A percentile compares a stretch with the other conserved stretches of the same genome.
phyloP scores from a whole-genome alignment of 345 rosid genomes.

The Rubroshorea leprosula region DNA sequence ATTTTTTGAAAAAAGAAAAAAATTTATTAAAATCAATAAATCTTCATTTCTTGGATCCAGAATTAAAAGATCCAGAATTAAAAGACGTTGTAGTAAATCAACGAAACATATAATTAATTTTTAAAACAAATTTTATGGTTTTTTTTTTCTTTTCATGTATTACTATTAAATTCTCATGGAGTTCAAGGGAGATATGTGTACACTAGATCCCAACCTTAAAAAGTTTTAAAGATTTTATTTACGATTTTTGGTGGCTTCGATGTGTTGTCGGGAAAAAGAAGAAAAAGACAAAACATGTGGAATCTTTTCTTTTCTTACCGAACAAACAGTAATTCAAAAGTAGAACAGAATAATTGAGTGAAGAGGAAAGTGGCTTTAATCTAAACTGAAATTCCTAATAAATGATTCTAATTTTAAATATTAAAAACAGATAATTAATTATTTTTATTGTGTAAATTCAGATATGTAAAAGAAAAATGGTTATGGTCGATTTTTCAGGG shows the following conservation, averaged over 20 bases:
- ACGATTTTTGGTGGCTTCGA: not conserved
- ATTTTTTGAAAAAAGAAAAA: not conserved
- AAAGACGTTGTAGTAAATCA: not conserved
- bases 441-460: not conserved
- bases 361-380: too few species aligned
- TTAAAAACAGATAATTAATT: too few species aligned
- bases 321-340: constrained; percentile 11
- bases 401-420: too few species aligned
- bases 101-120: not conserved
- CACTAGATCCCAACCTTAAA: constrained; percentile 7
- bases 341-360: constrained; percentile 8
- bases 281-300: constrained; percentile 10
- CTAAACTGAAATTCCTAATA: too few species aligned
- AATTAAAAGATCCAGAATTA: not conserved
- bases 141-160: not conserved
- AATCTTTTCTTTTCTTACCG: constrained; percentile 13
- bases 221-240: not conserved
- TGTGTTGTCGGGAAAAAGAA: constrained; percentile 14
- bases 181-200: not conserved
- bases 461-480: too few species aligned
- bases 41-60: not conserved
- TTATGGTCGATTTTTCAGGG: constrained; percentile 30
- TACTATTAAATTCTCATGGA: too few species aligned
- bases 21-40: not conserved
- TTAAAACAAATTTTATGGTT: not conserved